Evolutionary conservation across 2,329 filamentous ascomycete species (phyloP).

Genomic region (Coniella lustricola): DNA sequence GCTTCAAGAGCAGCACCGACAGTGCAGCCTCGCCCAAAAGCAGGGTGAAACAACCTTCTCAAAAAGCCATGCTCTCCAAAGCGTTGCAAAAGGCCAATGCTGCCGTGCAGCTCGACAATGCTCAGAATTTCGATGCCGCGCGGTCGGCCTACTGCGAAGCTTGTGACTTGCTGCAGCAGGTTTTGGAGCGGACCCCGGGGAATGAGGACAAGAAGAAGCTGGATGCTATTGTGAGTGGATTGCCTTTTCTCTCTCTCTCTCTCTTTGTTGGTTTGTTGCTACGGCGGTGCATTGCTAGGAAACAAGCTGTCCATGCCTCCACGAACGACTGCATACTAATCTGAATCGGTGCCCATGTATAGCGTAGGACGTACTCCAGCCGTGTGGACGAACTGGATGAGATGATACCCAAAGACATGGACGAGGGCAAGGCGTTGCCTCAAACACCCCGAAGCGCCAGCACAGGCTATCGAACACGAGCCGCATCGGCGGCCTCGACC

Average conservation of each 20-base stretch:
- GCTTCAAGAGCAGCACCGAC: conserved; percentile 38
- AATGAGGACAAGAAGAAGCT: conserved; percentile 86
- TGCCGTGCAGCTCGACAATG: conserved; percentile 91
- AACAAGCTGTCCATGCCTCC: background rate
- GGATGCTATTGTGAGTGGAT: conserved; percentile 74
- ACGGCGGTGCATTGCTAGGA: no score
- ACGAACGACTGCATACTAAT: no score
- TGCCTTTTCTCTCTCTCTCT: background rate
- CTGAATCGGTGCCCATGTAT: conserved; percentile 14
- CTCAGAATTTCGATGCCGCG: conserved; percentile 86
- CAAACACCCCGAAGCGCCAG: conserved; percentile 52
- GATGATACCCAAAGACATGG: conserved; percentile 49
- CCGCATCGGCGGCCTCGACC: conserved; percentile 2
- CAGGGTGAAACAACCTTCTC: conserved; percentile 50
- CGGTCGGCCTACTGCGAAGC: conserved; percentile 88
- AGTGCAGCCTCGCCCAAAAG: conserved; percentile 31
- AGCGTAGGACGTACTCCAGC: conserved; percentile 85
- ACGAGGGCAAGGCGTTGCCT: conserved; percentile 70
- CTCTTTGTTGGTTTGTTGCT: no score
- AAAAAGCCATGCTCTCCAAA: conserved; percentile 95
- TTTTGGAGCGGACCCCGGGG: conserved; percentile 75
- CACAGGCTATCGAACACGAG: conserved; percentile 24
- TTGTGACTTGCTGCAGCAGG: conserved; percentile 78
- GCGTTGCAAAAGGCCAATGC: conserved; percentile 93
- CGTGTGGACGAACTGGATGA: conserved; percentile 81